Evolutionary conservation across 345 rosid genomes (phyloP).

Genomic region (Streptanthus diversifolius): DNA sequence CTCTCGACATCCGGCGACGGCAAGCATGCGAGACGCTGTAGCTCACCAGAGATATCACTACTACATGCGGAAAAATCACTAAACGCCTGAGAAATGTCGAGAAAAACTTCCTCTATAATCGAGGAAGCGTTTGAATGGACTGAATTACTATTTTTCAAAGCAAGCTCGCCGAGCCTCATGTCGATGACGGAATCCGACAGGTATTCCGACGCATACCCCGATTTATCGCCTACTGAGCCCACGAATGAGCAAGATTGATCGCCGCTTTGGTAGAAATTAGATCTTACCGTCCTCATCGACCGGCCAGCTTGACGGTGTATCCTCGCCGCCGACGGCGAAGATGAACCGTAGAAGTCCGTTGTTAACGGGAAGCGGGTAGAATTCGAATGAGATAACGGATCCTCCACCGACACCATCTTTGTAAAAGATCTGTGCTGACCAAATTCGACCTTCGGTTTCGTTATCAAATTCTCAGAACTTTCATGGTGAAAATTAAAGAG

Average conservation of each 20-base stretch:
- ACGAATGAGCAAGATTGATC: slow-evolving; percentile 45
- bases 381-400: slow-evolving; percentile 49
- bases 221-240: slow-evolving; percentile 37
- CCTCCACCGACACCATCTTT: slow-evolving; percentile 69
- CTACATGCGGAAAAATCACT: slow-evolving; percentile 83
- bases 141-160: slow-evolving; percentile 38
- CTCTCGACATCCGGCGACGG: slow-evolving; percentile 43
- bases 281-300: slow-evolving; percentile 88
- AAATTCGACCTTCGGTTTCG: neutral
- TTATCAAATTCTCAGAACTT: neutral
- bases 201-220: slow-evolving; percentile 61
- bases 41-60: slow-evolving; percentile 93
- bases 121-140: slow-evolving; percentile 37
- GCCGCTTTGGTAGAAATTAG: slow-evolving; percentile 51
- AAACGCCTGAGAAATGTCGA: slow-evolving; percentile 74
- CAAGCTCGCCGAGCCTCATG: slow-evolving; percentile 85
- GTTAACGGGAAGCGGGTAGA: slow-evolving; percentile 61
- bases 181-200: slow-evolving; percentile 82
- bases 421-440: neutral
- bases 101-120: slow-evolving; percentile 44
- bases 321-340: slow-evolving; percentile 41
- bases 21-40: slow-evolving; percentile 73
- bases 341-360: slow-evolving; percentile 37
- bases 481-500: slow-evolving; percentile 28
- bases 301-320: slow-evolving; percentile 62